Base-by-base conservation (phyloP, 2,329 filamentous ascomycete genomes). In the Scopulariopsis brevicaulis region DNA sequence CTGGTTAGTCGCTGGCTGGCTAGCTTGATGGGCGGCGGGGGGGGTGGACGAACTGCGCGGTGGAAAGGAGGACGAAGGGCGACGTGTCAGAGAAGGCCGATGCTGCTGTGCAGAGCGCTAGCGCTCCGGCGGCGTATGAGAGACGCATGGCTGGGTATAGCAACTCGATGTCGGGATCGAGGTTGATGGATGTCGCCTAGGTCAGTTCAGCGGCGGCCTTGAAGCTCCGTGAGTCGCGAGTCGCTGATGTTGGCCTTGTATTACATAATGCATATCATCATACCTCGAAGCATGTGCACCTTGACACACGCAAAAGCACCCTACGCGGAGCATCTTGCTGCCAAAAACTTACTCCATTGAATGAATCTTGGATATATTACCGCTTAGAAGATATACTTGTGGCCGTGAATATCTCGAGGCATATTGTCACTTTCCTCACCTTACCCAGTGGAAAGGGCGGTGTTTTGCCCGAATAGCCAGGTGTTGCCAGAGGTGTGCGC, bases 11-110 rank as follows among this genome's bases (percentile, higher is more conserved):
- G 43, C 28, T 18, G 4, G 37, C 12, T 14, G 11, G 37, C 37
- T 40, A 14, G 37, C 12, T 14, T 40, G 37, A 18, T 14, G 18
- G 12, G 37, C 37, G 37, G 37, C 12, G 18, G 54, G 51, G 58
- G 60, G 59, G 58, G 61, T 58, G 61, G 57, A 67, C 86, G 66
- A 85, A 96, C 92, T 85, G 77, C 62, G 87, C 81, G 53, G 87
- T 93, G 35, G 93, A 96, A 70, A 95, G 86, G 63, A 96, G 75
- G 69, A 96, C 81, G 72, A 96, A 94, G 20, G 94, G 93, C 58
- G 90, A 92, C 2, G 92, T 90, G 72, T 96, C 87, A 62, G 83
- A 84, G 70, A 96, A 94, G 28, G 90, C 92, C 61, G 83, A 75
- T 52, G 79, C 84, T 25, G 78, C 77, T 60, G 81, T 78, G 63